Percentiles rank a stretch among this genome's conserved stretches.
Conservation (phyloP, 1,284 basidiomycete species). For the Neonothopanus nambi region DNA sequence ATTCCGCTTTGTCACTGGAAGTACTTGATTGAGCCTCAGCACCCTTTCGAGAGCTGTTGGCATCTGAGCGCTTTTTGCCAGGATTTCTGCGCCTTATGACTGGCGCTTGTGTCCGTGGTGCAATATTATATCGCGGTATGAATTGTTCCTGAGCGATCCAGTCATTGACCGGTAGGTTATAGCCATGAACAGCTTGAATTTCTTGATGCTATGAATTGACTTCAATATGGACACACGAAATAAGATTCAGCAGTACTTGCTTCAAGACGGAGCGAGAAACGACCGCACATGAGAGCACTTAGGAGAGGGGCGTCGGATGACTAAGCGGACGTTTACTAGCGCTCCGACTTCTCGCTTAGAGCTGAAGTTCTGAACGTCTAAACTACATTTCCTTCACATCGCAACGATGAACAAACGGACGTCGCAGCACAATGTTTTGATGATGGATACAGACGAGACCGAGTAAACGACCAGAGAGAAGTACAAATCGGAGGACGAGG, state of each 20-base stretch:
- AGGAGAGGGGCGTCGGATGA: background rate
- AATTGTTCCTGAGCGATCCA: constrained; percentile 68
- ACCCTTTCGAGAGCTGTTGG: background rate
- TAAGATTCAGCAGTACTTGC: constrained; percentile 11
- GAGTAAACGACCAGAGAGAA: no score
- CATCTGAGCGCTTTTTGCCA: constrained; percentile 16
- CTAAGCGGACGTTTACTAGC: no score
- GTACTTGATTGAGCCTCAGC: constrained; percentile 10
- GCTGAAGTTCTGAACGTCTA: no score
- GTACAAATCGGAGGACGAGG: no score
- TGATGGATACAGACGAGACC: no score
- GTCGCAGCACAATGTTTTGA: no score
- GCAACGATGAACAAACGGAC: no score
- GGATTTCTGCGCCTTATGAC: constrained; percentile 52
- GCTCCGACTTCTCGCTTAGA: no score
- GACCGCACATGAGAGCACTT: constrained; percentile 22
- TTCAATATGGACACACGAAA: background rate
- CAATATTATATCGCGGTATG: constrained; percentile 66
- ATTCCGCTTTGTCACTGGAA: background rate
- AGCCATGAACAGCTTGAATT: constrained; percentile 42
- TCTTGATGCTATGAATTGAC: constrained; percentile 32
- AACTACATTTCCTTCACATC: no score
- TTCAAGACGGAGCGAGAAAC: constrained; percentile 19
- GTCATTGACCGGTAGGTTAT: constrained; percentile 46
- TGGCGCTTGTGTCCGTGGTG: constrained; percentile 68